Percentiles rank a stretch among this genome's conserved stretches.
Conservation (phyloP, 2,329 filamentous ascomycete species). For the Diplodia intermedia region DNA sequence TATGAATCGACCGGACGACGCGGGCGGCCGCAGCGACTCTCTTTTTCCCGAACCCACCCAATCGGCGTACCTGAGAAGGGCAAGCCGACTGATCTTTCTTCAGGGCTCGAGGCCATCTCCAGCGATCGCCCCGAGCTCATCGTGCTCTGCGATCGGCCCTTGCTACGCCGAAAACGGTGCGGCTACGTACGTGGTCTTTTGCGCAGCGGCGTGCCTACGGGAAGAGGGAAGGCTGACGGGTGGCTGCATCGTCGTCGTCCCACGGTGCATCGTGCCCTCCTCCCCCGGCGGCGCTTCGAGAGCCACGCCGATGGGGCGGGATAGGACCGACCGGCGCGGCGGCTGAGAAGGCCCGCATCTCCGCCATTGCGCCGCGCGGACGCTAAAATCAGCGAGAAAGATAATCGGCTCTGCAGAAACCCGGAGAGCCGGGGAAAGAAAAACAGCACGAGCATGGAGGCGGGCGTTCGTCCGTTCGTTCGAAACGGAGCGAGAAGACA, state of each 20-base stretch:
- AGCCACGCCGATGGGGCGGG: neutral
- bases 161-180: neutral
- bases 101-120: neutral
- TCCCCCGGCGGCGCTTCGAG: neutral
- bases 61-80: neutral
- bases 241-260: neutral
- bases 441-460: neutral
- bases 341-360: constrained; percentile 21
- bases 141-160: neutral
- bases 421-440: neutral
- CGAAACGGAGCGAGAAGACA: neutral
- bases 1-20: neutral
- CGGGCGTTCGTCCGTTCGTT: neutral
- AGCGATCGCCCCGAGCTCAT: neutral
- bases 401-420: neutral
- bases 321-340: constrained; percentile 3
- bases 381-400: neutral
- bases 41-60: neutral
- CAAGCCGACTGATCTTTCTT: neutral
- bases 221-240: neutral
- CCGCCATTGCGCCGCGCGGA: neutral
- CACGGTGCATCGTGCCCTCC: neutral
- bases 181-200: neutral
- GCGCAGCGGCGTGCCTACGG: neutral
- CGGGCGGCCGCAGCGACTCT: neutral